These are phyloP conservation scores for Aspergillus pseudonomiae DNA, from an alignment of 2,329 filamentous ascomycete species.

Conservation along the genomic window DNA sequence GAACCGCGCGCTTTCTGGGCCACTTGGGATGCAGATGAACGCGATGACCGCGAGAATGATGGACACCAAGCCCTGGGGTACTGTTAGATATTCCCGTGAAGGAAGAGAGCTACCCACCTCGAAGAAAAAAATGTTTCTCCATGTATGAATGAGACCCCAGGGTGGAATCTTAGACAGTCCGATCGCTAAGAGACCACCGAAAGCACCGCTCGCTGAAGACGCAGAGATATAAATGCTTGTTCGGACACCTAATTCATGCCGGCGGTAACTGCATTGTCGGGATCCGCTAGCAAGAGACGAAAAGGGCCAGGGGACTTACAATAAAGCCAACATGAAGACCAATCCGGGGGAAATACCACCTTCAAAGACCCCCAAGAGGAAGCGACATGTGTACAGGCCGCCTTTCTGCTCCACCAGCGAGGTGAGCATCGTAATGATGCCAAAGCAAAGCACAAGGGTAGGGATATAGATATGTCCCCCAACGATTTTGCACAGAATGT, in stretches of 20 bases:
- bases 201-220: conserved; percentile 17
- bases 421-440: conserved; percentile 9
- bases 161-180: conserved; percentile 3
- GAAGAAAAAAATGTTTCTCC: conserved; percentile 18
- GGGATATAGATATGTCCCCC: conserved; percentile 11
- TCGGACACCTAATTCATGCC: conserved; percentile 16
- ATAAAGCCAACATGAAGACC: conserved; percentile 11
- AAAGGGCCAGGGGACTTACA: neutral
- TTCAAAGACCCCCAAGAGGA: conserved; percentile 10
- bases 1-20: conserved; percentile 1
- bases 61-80: conserved; percentile 4
- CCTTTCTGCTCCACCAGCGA: conserved; percentile 4
- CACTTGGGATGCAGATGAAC: conserved; percentile 4
- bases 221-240: conserved; percentile 21
- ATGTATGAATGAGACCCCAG: conserved; percentile 15
- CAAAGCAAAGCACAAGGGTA: conserved; percentile 7
- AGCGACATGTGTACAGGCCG: conserved; percentile 8
- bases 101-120: conserved; percentile 11
- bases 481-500: conserved; percentile 12
- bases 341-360: conserved; percentile 10
- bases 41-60: conserved; percentile 3
- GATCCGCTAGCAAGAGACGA: neutral
- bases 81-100: neutral
- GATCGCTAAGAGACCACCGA: conserved; percentile 16
- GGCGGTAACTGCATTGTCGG: conserved; percentile 12